Conservation (phyloP, 495 filamentous ascomycete genomes). For the Podospora pseudopauciseta region DNA sequence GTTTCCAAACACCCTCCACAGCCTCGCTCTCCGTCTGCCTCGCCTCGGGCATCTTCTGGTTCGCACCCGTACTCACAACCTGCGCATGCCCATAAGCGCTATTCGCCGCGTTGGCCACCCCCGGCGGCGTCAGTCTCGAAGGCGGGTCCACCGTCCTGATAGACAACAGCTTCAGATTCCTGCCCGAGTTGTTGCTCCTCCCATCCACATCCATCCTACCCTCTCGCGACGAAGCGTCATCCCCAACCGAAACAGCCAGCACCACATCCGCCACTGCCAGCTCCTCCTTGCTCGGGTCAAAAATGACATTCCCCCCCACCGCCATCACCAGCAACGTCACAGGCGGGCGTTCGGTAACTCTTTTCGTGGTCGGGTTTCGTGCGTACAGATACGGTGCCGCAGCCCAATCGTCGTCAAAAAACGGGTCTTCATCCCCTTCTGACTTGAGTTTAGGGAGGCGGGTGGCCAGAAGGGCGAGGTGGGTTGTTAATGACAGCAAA, state of each 20-base stretch:
- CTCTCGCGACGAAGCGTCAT: conserved; percentile 26
- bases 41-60: conserved; percentile 41
- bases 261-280: conserved; percentile 86
- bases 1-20: conserved; percentile 72
- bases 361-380: conserved; percentile 23
- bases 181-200: conserved; percentile 9
- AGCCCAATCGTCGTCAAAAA: conserved; percentile 98
- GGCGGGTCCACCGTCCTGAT: conserved; percentile 68
- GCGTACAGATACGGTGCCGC: conserved; percentile 75
- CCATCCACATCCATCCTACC: conserved; percentile 11
- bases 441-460: conserved; percentile 80
- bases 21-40: conserved; percentile 52
- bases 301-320: conserved; percentile 83
- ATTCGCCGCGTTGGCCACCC: conserved; percentile 66
- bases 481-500: conserved; percentile 85
- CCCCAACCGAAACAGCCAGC: conserved; percentile 69
- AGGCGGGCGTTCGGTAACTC: conserved; percentile 55
- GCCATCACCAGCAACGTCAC: conserved; percentile 85
- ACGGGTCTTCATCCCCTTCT: conserved; percentile 85
- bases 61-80: conserved; percentile 32
- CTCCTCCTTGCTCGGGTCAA: conserved; percentile 88
- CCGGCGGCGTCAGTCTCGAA: conserved; percentile 54
- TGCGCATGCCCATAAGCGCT: conserved; percentile 51
- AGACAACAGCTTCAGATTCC: conserved; percentile 51
- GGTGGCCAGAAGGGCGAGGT: conserved; percentile 89